A percentile compares a stretch with the other conserved stretches of the same genome.
phyloP scores from a whole-genome alignment of 805 yeast species.

The Cyberlindnera xylosilytica region DNA sequence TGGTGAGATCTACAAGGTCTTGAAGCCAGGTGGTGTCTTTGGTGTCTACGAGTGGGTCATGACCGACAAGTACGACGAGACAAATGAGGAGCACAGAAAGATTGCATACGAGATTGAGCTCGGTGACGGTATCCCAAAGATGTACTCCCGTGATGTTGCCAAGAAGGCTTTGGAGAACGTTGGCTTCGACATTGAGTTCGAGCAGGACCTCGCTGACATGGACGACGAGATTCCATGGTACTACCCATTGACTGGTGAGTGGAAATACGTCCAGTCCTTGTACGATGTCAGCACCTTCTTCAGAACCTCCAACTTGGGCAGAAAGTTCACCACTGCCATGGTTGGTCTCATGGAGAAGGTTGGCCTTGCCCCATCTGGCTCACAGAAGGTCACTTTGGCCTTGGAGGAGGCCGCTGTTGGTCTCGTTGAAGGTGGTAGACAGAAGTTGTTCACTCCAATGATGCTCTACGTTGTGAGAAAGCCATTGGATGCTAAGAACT shows the following conservation, averaged over 20 bases:
- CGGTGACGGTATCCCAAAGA: constrained; percentile 98
- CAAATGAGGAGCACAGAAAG: constrained; percentile 83
- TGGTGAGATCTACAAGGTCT: constrained; percentile 87
- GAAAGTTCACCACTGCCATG: constrained; percentile 75
- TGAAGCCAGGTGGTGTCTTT: constrained; percentile 96
- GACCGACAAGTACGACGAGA: constrained; percentile 90
- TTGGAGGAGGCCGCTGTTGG: constrained; percentile 96
- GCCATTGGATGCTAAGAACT: constrained; percentile 44
- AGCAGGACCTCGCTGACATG: constrained; percentile 77
- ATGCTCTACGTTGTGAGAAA: constrained; percentile 87
- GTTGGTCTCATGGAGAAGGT: constrained; percentile 80
- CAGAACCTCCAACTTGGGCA: constrained; percentile 86
- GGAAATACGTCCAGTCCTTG: constrained; percentile 78
- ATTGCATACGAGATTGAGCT: constrained; percentile 96
- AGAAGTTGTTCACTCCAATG: constrained; percentile 95
- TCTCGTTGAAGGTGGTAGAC: constrained; percentile 88
- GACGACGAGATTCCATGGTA: constrained; percentile 94
- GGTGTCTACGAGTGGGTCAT: constrained; percentile 99
- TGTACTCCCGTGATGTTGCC: constrained; percentile 85
- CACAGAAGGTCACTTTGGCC: constrained; percentile 84
- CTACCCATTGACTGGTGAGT: constrained; percentile 93
- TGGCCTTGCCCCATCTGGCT: constrained; percentile 92
- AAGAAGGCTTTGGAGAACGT: constrained; percentile 78
- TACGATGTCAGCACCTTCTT: constrained; percentile 78
- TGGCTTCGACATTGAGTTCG: constrained; percentile 79